phyloP scores from a whole-genome alignment of 2,329 filamentous ascomycete species.

The Exserohilum turcica region DNA sequence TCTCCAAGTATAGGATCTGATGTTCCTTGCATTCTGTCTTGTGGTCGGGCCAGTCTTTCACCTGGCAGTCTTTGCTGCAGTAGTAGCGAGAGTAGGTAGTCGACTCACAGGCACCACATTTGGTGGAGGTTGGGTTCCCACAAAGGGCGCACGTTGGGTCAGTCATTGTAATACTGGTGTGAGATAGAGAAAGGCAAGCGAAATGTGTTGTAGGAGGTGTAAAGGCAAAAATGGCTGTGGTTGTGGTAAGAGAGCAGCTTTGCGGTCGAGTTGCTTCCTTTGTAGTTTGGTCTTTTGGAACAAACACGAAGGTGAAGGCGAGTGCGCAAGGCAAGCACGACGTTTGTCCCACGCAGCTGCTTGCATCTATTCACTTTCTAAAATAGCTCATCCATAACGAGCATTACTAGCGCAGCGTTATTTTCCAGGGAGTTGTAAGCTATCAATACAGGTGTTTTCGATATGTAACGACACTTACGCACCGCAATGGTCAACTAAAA shows the following conservation, averaged over 20 bases:
- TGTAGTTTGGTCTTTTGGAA: neutral
- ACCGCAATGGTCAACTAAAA: too few relatives aligned
- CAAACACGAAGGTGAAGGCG: neutral
- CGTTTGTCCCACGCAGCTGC: neutral
- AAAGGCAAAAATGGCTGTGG: too few relatives aligned
- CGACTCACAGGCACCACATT: constrained; percentile 5
- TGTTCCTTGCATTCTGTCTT: neutral
- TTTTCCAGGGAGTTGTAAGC: too few relatives aligned
- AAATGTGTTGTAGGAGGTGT: too few relatives aligned
- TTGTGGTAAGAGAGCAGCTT: neutral
- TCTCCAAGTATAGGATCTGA: neutral
- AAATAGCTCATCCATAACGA: neutral
- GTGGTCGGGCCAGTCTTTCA: neutral
- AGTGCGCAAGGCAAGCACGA: neutral
- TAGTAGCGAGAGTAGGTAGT: neutral
- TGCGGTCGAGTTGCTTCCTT: neutral
- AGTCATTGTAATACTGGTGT: neutral
- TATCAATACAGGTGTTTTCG: too few relatives aligned
- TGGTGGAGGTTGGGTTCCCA: neutral
- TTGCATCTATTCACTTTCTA: neutral
- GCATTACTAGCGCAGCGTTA: too few relatives aligned
- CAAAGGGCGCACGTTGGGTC: constrained; percentile 1
- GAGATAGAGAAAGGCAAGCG: too few relatives aligned
- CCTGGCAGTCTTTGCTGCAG: constrained; percentile 8
- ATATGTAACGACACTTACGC: too few relatives aligned